These are phyloP conservation scores for Mrakia hoshinonis DNA, from an alignment of 768 basidiomycete species.

Conservation along the genomic window DNA sequence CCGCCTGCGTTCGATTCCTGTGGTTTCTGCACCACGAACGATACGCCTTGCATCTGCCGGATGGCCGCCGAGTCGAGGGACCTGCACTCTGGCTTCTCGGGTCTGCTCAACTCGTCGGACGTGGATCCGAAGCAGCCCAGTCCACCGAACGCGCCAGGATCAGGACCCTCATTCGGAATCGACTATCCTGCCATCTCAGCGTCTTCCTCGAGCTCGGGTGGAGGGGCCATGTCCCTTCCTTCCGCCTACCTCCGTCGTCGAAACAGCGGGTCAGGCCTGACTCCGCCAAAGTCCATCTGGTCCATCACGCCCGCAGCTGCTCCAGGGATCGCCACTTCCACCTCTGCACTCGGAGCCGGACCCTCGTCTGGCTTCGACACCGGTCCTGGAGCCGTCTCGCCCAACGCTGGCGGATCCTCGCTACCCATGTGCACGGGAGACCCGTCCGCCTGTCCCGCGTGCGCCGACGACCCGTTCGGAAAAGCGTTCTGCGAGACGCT, in stretches of 20 bases:
- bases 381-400: background rate
- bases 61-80: slow-evolving; percentile 40
- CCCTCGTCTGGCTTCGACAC: slow-evolving; percentile 37
- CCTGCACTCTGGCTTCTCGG: background rate
- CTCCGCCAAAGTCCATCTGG: slow-evolving; percentile 35
- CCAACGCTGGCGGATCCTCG: slow-evolving; percentile 1
- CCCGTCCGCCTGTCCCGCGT: slow-evolving; percentile 74
- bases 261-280: background rate
- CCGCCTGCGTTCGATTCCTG: slow-evolving; percentile 48
- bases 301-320: slow-evolving; percentile 32
- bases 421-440: slow-evolving; percentile 62
- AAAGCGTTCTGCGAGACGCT: slow-evolving; percentile 79
- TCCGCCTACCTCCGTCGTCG: slow-evolving; percentile 7
- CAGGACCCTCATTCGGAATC: background rate
- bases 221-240: slow-evolving; percentile 2
- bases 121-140: background rate
- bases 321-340: slow-evolving; percentile 34
- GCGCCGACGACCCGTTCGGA: slow-evolving; percentile 75
- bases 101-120: background rate
- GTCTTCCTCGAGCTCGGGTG: slow-evolving; percentile 13
- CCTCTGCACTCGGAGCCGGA: slow-evolving; percentile 40
- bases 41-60: slow-evolving; percentile 66
- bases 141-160: background rate
- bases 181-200: slow-evolving; percentile 31
- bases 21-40: slow-evolving; percentile 60